Conservation (phyloP, 2,329 filamentous ascomycete species). For the Cyphellophora europaea region DNA sequence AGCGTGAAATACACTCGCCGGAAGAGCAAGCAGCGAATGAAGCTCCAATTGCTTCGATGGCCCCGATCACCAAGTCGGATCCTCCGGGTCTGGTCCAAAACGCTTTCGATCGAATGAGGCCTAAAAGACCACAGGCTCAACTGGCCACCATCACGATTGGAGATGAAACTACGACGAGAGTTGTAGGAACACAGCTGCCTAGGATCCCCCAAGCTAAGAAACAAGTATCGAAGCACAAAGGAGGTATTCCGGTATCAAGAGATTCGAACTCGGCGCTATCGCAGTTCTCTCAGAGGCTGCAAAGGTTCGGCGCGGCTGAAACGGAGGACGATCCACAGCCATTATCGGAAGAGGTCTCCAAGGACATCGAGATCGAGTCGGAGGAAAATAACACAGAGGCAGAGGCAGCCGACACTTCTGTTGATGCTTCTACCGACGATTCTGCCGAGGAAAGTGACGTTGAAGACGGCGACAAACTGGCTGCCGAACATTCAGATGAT, state of each 20-base stretch:
- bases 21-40: too few species aligned
- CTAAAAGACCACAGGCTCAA: constrained; percentile 52
- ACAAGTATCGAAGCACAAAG: neutral
- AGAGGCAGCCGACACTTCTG: neutral
- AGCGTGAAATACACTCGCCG: too few species aligned
- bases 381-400: constrained; percentile 13
- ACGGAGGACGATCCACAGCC: constrained; percentile 5
- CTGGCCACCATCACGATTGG: constrained; percentile 69
- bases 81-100: constrained; percentile 41
- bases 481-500: constrained; percentile 3
- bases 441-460: constrained; percentile 8
- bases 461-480: constrained; percentile 4
- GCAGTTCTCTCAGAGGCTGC: constrained; percentile 14
- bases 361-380: constrained; percentile 24
- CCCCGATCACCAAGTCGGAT: constrained; percentile 21
- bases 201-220: constrained; percentile 16
- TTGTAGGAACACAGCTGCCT: constrained; percentile 49
- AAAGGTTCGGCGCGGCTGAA: constrained; percentile 9
- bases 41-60: constrained; percentile 20
- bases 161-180: constrained; percentile 54
- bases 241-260: too few species aligned
- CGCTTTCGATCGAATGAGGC: constrained; percentile 56
- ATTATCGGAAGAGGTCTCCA: too few species aligned
- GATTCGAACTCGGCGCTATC: neutral
- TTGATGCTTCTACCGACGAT: constrained; percentile 1